phyloP scores from a whole-genome alignment of 306 rosid genomes.

The Trifolium repens region DNA sequence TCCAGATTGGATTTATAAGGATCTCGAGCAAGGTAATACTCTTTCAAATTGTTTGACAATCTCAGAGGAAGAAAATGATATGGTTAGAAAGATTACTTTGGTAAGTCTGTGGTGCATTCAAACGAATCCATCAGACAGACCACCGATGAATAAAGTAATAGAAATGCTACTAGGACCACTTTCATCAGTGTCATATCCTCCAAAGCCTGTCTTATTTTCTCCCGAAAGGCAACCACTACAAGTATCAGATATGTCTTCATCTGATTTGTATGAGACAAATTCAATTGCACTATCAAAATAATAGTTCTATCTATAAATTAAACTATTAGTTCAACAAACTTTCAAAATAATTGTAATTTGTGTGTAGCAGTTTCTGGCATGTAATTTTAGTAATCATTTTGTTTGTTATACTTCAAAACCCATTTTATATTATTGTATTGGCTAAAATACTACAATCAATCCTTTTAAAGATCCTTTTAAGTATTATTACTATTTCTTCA shows the following conservation, averaged over 20 bases:
- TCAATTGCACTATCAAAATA: not conserved
- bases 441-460: too few relatives aligned
- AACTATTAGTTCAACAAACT: too few relatives aligned
- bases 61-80: slow-evolving; percentile 41
- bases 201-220: not conserved
- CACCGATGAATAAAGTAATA: slow-evolving; percentile 49
- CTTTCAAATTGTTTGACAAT: not conserved
- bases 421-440: not conserved
- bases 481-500: too few relatives aligned
- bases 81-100: slow-evolving; percentile 40
- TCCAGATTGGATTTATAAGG: slow-evolving; percentile 40
- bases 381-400: not conserved
- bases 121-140: slow-evolving; percentile 42
- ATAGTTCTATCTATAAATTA: not conserved
- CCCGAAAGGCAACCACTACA: not conserved
- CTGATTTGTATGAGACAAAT: not conserved
- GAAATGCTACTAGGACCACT: slow-evolving; percentile 48
- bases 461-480: too few relatives aligned
- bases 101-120: slow-evolving; percentile 54
- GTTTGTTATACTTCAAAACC: not conserved
- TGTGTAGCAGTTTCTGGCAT: too few relatives aligned
- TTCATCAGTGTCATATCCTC: slow-evolving; percentile 9
- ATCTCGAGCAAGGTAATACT: slow-evolving; percentile 21
- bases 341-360: too few relatives aligned
- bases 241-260: not conserved